These are phyloP conservation scores for Mortierella sp. DNA, from an alignment of 371 early-diverging fungal species.

Conservation along the genomic window DNA sequence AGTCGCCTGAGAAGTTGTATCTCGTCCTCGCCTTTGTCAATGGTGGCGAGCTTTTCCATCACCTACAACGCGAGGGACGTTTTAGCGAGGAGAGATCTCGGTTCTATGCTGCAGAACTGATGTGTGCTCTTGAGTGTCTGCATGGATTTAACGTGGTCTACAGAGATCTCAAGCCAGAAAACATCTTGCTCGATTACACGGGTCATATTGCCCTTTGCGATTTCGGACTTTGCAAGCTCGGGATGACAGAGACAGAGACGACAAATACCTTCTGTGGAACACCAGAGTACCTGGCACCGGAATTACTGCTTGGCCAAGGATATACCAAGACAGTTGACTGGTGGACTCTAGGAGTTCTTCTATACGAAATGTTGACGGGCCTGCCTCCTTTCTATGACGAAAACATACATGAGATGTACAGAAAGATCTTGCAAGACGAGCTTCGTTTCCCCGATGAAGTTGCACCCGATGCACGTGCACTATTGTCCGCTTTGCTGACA, in stretches of 20 bases:
- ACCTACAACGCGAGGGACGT: conserved; percentile 84
- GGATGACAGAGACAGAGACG: conserved; percentile 92
- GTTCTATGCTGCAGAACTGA: conserved; percentile 81
- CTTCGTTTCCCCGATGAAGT: conserved; percentile 89
- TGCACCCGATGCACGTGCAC: conserved; percentile 76
- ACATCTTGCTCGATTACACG: conserved; percentile 94
- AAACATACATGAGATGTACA: conserved; percentile 96
- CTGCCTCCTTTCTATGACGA: conserved; percentile 97
- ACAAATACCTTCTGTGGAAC: conserved; percentile 99
- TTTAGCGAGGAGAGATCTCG: conserved; percentile 77
- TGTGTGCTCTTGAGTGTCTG: conserved; percentile 88
- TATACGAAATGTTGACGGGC: conserved; percentile 97
- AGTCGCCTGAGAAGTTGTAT: conserved; percentile 89
- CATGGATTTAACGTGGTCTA: conserved; percentile 92
- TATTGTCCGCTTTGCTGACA: conserved; percentile 83
- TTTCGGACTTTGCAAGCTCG: conserved; percentile 97
- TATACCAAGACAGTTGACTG: conserved; percentile 97
- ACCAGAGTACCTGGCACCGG: conserved; percentile 99
- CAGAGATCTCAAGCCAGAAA: conserved; percentile 95
- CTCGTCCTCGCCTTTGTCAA: conserved; percentile 93
- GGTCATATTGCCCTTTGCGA: conserved; percentile 98
- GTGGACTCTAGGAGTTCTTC: conserved; percentile 98
- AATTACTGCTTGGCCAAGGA: conserved; percentile 91
- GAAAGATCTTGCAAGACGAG: conserved; percentile 89
- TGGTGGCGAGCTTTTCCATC: conserved; percentile 96